Evolutionary conservation across 2,329 filamentous ascomycete genomes (phyloP).

Genomic region (Microdochium paspali): DNA sequence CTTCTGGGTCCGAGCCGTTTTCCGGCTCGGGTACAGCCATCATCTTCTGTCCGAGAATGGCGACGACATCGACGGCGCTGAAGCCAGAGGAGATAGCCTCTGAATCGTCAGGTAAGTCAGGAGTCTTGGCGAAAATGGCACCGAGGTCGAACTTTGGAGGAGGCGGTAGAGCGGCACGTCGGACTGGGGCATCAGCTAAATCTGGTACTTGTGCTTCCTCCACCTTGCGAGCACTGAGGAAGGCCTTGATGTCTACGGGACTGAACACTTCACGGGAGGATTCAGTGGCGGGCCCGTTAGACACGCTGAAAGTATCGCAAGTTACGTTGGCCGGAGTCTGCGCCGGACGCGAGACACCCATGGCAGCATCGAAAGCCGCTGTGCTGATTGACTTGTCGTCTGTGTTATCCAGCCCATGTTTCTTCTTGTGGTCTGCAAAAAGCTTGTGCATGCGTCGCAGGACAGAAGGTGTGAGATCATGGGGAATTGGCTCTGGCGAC

Average conservation of each 20-base stretch:
- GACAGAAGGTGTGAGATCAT: not conserved
- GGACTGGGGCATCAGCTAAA: not conserved
- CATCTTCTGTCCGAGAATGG: not conserved
- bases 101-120: not conserved
- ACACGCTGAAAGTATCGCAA: not conserved
- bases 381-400: no score
- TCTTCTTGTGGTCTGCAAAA: not conserved
- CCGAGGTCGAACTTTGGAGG: not conserved
- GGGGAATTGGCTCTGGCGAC: not conserved
- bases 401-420: not conserved
- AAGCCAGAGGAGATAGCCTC: not conserved
- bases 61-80: not conserved
- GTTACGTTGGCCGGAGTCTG: no score
- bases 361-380: no score
- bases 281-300: not conserved
- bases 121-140: not conserved
- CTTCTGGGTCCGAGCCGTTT: not conserved
- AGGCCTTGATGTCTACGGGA: not conserved
- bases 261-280: not conserved
- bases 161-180: not conserved
- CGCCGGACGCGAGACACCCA: no score
- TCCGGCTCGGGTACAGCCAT: not conserved
- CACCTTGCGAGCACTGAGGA: not conserved
- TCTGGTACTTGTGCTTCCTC: not conserved
- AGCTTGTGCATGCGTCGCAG: not conserved